phyloP scores from a whole-genome alignment of 2,329 filamentous ascomycete genomes.

The Fusarium secorum region DNA sequence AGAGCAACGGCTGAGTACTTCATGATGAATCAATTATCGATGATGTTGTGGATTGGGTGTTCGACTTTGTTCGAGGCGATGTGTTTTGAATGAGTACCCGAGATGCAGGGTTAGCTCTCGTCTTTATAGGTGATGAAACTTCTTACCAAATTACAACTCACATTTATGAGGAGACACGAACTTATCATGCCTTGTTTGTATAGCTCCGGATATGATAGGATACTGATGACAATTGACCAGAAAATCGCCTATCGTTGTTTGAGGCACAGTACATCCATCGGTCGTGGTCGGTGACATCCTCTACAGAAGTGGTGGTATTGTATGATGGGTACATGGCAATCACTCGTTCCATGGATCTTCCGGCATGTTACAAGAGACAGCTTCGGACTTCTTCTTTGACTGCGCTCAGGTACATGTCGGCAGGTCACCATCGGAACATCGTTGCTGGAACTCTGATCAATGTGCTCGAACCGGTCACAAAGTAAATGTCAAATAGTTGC shows the following conservation, averaged over 20 bases:
- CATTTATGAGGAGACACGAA: fast-evolving
- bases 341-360: background rate
- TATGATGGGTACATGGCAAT: background rate
- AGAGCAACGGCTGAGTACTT: background rate
- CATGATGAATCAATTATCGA: background rate
- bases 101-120: background rate
- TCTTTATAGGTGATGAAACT: background rate
- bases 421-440: background rate
- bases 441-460: background rate
- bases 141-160: background rate
- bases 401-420: too few species aligned
- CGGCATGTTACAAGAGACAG: fast-evolving
- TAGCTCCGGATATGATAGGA: background rate
- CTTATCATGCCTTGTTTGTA: fast-evolving
- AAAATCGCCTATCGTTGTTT: background rate
- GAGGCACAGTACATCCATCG: background rate
- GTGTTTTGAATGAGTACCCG: fast-evolving
- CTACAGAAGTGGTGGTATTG: fast-evolving
- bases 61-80: fast-evolving
- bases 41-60: fast-evolving
- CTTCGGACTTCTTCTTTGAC: too few species aligned
- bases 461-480: background rate
- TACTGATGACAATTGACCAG: background rate
- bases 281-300: background rate
- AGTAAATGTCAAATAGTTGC: background rate